Evolutionary conservation across 2,329 filamentous ascomycete species (phyloP), one percentile per base, ranked within the genome.

Genomic region (Fusarium sp.): DNA sequence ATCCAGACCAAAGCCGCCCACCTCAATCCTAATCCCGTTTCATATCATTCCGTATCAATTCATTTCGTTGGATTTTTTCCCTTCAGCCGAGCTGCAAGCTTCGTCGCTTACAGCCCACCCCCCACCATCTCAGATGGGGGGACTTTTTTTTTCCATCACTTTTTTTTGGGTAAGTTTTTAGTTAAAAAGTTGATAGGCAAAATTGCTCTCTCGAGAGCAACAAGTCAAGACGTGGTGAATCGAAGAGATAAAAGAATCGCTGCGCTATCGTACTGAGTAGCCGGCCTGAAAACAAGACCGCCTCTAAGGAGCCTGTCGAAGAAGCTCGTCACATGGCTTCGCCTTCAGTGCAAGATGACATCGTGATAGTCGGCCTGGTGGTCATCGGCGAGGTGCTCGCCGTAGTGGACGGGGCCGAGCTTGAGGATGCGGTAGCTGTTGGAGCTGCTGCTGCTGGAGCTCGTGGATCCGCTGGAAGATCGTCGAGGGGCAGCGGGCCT

Each of bases 361-460:
- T 86, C 83, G 78, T 84, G 78, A 77, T 81, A 89, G 81, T 89
- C 87, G 49, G 80, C 82, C 80, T 86, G 83, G 81, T 86, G 81
- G 60, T 85, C 85, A 67, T 82, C 86, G 20, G 80, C 79, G 25
- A 25, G 25, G 78, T 87, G 85, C 81, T 86, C 87, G 70, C 88
- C 88, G 79, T 83, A 89, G 83, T 89, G 86, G 64, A 90, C 87
- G 33, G 87, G 87, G 23, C 86, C 86, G 62, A 90, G 86, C 82
- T 89, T 89, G 71, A 90, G 84, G 77, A 90, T 86, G 63, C 83
- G 82, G 71, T 81, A 79, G 67, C 81, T 77, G 61, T 70, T 74
- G 74, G 78, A 82, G 73, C 75, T 76, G 60, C 27, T 29, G 27
- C 67, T 29, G 27, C 67, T 73, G 62, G 69, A 70, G 74, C 77